phyloP scores from a whole-genome alignment of 768 basidiomycete genomes.

The Pholiota molesta region DNA sequence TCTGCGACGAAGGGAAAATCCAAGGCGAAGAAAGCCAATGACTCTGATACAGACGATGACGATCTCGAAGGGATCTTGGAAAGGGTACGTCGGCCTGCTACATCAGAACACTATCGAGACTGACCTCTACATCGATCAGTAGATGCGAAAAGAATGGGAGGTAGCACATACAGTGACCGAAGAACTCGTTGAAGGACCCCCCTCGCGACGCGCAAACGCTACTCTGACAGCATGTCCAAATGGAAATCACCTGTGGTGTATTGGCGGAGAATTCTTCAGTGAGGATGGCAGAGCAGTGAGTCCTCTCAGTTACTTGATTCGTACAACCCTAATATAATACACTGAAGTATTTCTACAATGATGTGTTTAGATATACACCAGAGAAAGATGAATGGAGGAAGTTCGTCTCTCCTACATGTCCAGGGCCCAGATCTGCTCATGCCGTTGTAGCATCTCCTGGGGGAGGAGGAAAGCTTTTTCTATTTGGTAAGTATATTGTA shows the following conservation, averaged over 20 bases:
- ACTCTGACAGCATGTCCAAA: conserved; percentile 80
- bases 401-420: conserved; percentile 82
- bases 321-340: not conserved
- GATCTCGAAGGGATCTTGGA: conserved; percentile 87
- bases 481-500: conserved; percentile 57
- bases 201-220: conserved; percentile 81
- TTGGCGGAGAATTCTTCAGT: conserved; percentile 87
- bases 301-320: conserved; percentile 4
- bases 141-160: conserved; percentile 87
- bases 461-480: conserved; percentile 84
- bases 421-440: conserved; percentile 88
- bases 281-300: conserved; percentile 81
- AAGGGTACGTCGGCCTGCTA: conserved; percentile 52
- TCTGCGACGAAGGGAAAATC: conserved; percentile 18
- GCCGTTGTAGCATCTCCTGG: conserved; percentile 73
- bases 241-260: conserved; percentile 81
- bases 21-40: conserved; percentile 30
- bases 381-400: conserved; percentile 93
- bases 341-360: conserved; percentile 80
- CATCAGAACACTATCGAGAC: conserved; percentile 2
- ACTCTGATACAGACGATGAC: conserved; percentile 67
- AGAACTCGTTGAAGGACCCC: conserved; percentile 82
- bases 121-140: conserved; percentile 33
- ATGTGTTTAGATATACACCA: conserved; percentile 84
- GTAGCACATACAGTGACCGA: conserved; percentile 81